Base-by-base conservation (phyloP, 371 early-diverging fungal genomes). In the Mucor racemosus region DNA sequence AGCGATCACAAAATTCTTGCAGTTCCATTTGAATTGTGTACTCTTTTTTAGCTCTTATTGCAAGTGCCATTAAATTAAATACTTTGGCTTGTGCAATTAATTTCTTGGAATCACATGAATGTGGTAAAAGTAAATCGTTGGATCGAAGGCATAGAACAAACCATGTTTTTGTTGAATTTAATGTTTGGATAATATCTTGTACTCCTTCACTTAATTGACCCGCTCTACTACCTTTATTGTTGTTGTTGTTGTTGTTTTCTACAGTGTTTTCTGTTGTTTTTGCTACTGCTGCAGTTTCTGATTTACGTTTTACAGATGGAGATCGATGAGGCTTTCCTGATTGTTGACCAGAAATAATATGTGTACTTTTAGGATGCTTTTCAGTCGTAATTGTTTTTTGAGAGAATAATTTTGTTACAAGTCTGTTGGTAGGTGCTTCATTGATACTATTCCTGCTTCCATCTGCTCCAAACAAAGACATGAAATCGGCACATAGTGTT, bases 131-230 rank as follows among this genome's bases (percentile, higher is more conserved):
- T 10, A 87, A 74, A 70, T 91, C 91, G 66, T 91, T 90, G 3
- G 93, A 90, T 31, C 85, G 84, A 54, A 97, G 74, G 78, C 94
- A 94, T 58, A 93, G 68, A 35, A 96, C 80, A 72, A 90, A 94
- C 97, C 97, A 97, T 4, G 89, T 80, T 55, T 91, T 87, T 1
- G 97, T 91, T 42, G 90, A 89, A 38, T 82, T 79, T 9, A 97
- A 71, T 8, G 92, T 88, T 14, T 88, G 86, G 14, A 94, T 78
- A 14, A 96, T 76, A 67, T 41, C 40, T 7, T 88, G 79, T 7
- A 94, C 75, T 3, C 91, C 76, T 31, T 69, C 70, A 2, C 57
- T 58, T 31, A 76, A 36, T 15, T 94, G 91, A 0, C 84, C 53
- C 3, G 64, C 84, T 15, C 56, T 86, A 50, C 57, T 60, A 33